Conservation (phyloP, 2,329 filamentous ascomycete species). For the Zasmidium cellare region DNA sequence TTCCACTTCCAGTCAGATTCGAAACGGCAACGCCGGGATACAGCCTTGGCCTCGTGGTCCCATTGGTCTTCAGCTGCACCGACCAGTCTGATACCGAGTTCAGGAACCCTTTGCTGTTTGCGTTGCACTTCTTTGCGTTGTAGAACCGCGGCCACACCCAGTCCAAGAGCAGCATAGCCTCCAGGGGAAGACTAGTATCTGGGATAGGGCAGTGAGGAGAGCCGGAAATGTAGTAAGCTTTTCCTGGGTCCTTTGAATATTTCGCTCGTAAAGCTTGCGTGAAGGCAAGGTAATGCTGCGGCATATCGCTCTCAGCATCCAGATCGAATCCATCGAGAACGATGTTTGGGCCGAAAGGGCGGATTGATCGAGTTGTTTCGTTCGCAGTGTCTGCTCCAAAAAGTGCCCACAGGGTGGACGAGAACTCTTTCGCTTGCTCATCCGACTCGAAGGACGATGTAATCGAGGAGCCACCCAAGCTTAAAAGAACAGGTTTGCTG, state of each 20-base stretch:
- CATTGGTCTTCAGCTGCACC: slow-evolving; percentile 3
- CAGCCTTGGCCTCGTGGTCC: slow-evolving; percentile 21
- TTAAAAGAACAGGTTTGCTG: slow-evolving; percentile 44
- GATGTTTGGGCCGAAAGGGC: slow-evolving; percentile 32
- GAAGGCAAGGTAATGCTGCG: slow-evolving; percentile 30
- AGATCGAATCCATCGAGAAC: slow-evolving; percentile 42
- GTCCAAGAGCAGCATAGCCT: slow-evolving; percentile 34
- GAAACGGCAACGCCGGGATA: slow-evolving; percentile 35
- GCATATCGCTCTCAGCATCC: slow-evolving; percentile 37
- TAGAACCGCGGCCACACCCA: slow-evolving; percentile 45
- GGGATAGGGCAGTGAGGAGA: slow-evolving; percentile 41
- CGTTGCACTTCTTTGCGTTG: slow-evolving; percentile 37
- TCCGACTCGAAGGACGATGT: slow-evolving; percentile 31
- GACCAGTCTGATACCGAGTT: slow-evolving; percentile 33
- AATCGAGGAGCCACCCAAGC: slow-evolving; percentile 35
- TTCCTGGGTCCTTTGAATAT: slow-evolving; percentile 25
- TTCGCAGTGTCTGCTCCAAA: slow-evolving; percentile 35
- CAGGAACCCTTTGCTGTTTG: slow-evolving; percentile 33
- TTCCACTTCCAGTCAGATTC: slow-evolving; percentile 30
- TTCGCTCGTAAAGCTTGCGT: slow-evolving; percentile 28
- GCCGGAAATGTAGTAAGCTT: slow-evolving; percentile 38
- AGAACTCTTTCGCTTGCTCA: slow-evolving; percentile 33
- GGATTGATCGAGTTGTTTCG: slow-evolving; percentile 23
- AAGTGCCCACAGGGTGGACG: slow-evolving; percentile 36
- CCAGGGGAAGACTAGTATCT: slow-evolving; percentile 35